Conservation (phyloP, 345 rosid genomes). For the Durio zibethinus region DNA sequence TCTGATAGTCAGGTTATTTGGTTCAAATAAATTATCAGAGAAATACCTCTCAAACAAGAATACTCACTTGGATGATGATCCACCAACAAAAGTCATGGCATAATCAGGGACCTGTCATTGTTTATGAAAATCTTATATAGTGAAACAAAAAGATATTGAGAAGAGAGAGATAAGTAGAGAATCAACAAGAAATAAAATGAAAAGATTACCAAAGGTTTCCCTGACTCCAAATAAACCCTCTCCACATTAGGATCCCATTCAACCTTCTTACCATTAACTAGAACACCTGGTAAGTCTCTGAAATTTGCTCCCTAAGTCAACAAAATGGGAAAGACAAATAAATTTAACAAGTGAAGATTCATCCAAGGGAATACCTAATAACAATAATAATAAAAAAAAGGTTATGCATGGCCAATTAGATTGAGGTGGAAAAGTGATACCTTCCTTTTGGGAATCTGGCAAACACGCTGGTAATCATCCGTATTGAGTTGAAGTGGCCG, state of each 20-base stretch:
- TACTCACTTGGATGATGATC: conserved; percentile 30
- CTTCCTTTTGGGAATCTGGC: conserved; percentile 51
- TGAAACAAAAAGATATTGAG: neutral
- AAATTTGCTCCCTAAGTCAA: conserved; percentile 15
- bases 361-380: neutral
- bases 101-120: conserved; percentile 45
- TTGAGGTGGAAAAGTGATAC: conserved; percentile 16
- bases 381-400: neutral
- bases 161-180: neutral
- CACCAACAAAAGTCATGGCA: conserved; percentile 40
- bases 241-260: conserved; percentile 14
- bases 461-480: conserved; percentile 50
- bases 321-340: neutral
- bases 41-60: neutral
- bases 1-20: neutral
- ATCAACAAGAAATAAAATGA: neutral
- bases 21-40: neutral
- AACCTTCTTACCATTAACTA: neutral
- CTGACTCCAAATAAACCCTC: conserved; percentile 13
- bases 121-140: neutral
- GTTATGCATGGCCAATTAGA: neutral
- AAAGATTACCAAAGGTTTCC: conserved; percentile 18
- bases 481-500: conserved; percentile 36
- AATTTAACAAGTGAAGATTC: neutral
- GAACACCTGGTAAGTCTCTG: conserved; percentile 15